These are phyloP conservation scores for Leucocoprinus sp. DNA, from an alignment of 768 basidiomycete genomes.

Conservation along the genomic window DNA sequence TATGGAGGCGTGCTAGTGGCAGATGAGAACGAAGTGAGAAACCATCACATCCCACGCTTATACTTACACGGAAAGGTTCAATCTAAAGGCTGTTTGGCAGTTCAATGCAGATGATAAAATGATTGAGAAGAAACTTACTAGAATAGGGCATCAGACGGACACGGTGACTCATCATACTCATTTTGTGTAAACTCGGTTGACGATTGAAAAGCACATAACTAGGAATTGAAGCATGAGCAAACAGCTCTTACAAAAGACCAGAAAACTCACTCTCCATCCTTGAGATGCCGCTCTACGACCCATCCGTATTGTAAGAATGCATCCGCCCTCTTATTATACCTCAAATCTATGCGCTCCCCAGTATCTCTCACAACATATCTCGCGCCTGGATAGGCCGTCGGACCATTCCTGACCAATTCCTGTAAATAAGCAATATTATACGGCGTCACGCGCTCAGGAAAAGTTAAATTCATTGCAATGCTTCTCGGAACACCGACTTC, in stretches of 20 bases:
- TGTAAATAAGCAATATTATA: slow-evolving; percentile 95
- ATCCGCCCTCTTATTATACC: slow-evolving; percentile 93
- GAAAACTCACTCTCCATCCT: slow-evolving; percentile 89
- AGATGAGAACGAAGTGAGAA: slow-evolving; percentile 19
- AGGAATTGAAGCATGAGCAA: slow-evolving; percentile 4
- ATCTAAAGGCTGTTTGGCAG: slow-evolving; percentile 68
- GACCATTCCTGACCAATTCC: slow-evolving; percentile 91
- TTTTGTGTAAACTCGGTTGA: slow-evolving; percentile 96
- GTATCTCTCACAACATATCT: slow-evolving; percentile 96
- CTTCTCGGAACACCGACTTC: slow-evolving; percentile 93
- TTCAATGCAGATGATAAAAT: slow-evolving; percentile 5
- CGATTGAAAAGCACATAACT: slow-evolving; percentile 96
- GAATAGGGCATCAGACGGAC: slow-evolving; percentile 98
- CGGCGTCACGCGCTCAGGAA: slow-evolving; percentile 95
- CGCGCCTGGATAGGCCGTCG: slow-evolving; percentile 91
- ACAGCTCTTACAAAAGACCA: not conserved
- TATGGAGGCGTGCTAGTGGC: slow-evolving; percentile 80
- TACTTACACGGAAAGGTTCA: slow-evolving; percentile 95
- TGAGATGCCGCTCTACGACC: slow-evolving; percentile 96
- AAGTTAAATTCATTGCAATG: slow-evolving; percentile 97
- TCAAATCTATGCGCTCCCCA: slow-evolving; percentile 92
- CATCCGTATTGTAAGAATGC: slow-evolving; percentile 96
- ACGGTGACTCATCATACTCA: slow-evolving; percentile 99
- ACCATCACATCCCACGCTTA: slow-evolving; percentile 13
- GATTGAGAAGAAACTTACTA: slow-evolving; percentile 45